Base-by-base conservation (phyloP, 306 rosid species). In the Prunus campanulata region DNA sequence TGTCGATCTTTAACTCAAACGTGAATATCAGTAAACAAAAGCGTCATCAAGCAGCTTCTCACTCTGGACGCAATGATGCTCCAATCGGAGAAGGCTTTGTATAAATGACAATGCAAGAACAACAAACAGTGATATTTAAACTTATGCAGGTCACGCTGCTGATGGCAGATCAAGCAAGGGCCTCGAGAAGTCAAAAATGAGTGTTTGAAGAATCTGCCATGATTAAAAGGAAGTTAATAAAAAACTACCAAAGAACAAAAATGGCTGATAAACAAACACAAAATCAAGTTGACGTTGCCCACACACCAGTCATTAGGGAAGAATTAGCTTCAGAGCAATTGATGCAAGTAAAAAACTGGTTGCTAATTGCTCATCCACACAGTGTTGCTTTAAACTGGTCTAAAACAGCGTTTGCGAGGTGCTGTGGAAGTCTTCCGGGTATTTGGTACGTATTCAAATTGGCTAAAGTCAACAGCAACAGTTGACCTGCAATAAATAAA, bases 371-470 rank as follows among this genome's bases (percentile, higher is more conserved):
- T 11, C 65, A 60, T 0, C 9, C 30, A 11, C 35, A 60, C 35
- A 9, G 39, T 46, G 68, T 79, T 29, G 75, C 76, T 49, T 46
- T 52, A 79, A 39, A 49, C 74, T 49, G 29, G 70, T 73, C 79
- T 59, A 69, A 81, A 66, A 69, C 46, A 81, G 78, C 65, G 60
- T 47, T 74, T 70, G 56, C 65, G 77, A 80, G 85, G 74, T 68
- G 59, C 50, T 59, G 76, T 15, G 44, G 27, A 46, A 27, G 62
- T 84, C 85, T 88, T 84, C 71, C 20, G 80, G 30, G 75, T 84
- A 55, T 64, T 86, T 81, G 93, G 88, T 80, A 66, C 81, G 54
- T 80, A 92, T 8, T 84, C 93, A 78, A 75, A 92, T 63, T 87
- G 87, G 69, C 67, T 82, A 8, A 92, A 79, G 86, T 90, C 91